Evolutionary conservation across 352 stramenopile genomes (phyloP).

Genomic region (Pythium coloratum): DNA sequence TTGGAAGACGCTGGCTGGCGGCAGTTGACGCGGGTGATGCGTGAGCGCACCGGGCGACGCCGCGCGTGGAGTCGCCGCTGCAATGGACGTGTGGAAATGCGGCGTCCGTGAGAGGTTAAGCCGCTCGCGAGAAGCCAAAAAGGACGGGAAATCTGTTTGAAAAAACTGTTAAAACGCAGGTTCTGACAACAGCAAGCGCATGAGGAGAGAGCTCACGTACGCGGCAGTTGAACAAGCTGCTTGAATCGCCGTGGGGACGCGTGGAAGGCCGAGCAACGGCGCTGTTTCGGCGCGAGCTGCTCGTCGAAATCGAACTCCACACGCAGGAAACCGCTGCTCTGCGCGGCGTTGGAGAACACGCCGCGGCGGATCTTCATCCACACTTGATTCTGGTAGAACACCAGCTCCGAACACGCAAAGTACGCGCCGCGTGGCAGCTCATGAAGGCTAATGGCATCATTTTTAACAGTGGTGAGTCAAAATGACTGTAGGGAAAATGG

Average conservation of each 20-base stretch:
- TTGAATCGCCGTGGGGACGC: constrained; percentile 43
- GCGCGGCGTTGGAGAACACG: constrained; percentile 68
- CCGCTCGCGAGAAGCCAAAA: constrained; percentile 51
- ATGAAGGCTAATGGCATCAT: constrained; percentile 30
- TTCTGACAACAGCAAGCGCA: not conserved
- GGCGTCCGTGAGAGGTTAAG: constrained; percentile 52
- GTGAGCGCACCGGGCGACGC: constrained; percentile 7
- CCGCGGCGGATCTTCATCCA: constrained; percentile 82
- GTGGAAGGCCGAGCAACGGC: constrained; percentile 19
- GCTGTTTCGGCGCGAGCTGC: constrained; percentile 25
- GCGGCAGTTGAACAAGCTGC: constrained; percentile 49
- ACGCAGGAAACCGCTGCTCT: constrained; percentile 66
- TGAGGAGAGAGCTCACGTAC: constrained; percentile 28
- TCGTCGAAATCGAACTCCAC: constrained; percentile 54
- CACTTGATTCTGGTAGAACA: constrained; percentile 55
- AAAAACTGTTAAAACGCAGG: not conserved
- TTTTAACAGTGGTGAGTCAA: not conserved
- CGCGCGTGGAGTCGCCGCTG: constrained; percentile 12
- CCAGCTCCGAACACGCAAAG: constrained; percentile 59
- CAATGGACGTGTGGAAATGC: constrained; percentile 42
- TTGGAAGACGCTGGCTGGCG: constrained; percentile 66
- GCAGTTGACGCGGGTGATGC: constrained; percentile 45
- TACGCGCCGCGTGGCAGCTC: constrained; percentile 64
- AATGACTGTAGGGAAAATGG: not conserved
- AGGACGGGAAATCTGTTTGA: constrained; percentile 52